Evolutionary conservation across 2,329 filamentous ascomycete genomes (phyloP).

Genomic region (Aspergillus sp.): DNA sequence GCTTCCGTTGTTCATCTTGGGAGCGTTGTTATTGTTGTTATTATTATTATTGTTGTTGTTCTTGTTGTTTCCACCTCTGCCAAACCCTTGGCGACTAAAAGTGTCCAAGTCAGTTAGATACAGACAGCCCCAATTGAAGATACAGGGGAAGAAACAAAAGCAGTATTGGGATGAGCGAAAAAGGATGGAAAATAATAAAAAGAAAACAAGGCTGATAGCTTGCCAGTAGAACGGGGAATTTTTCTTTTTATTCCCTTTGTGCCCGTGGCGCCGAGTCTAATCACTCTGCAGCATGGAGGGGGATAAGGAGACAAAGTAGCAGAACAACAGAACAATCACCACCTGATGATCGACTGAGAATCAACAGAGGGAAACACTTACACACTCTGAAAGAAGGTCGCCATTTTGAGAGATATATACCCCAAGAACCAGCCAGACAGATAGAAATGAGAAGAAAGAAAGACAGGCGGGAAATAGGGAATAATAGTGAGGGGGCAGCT

Average conservation of each 20-base stretch:
- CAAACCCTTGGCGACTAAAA: slow-evolving; percentile 45
- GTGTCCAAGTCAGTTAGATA: slow-evolving; percentile 22
- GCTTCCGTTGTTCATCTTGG: slow-evolving; percentile 35
- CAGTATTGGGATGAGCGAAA: not conserved
- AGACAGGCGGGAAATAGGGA: not conserved
- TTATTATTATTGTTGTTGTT: slow-evolving; percentile 30
- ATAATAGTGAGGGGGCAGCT: not conserved
- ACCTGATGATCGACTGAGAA: not conserved
- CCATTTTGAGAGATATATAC: slow-evolving; percentile 30
- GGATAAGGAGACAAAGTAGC: slow-evolving; percentile 19
- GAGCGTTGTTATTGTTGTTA: slow-evolving; percentile 32
- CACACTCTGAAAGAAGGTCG: slow-evolving; percentile 48
- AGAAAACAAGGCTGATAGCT: slow-evolving; percentile 2
- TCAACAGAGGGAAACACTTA: slow-evolving; percentile 28
- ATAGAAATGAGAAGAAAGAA: slow-evolving; percentile 2
- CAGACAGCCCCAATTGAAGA: slow-evolving; percentile 3
- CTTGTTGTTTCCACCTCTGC: slow-evolving; percentile 44
- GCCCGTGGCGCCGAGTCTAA: slow-evolving; percentile 6
- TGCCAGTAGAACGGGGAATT: slow-evolving; percentile 1
- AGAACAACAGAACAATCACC: slow-evolving; percentile 6
- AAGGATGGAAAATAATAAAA: slow-evolving; percentile 1
- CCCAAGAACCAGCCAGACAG: slow-evolving; percentile 6
- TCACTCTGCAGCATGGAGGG: slow-evolving; percentile 12
- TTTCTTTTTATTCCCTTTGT: not conserved
- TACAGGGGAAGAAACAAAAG: slow-evolving; percentile 4